These are phyloP conservation scores for Leccinum broughii DNA, from an alignment of 768 basidiomycete species.

Conservation along the genomic window DNA sequence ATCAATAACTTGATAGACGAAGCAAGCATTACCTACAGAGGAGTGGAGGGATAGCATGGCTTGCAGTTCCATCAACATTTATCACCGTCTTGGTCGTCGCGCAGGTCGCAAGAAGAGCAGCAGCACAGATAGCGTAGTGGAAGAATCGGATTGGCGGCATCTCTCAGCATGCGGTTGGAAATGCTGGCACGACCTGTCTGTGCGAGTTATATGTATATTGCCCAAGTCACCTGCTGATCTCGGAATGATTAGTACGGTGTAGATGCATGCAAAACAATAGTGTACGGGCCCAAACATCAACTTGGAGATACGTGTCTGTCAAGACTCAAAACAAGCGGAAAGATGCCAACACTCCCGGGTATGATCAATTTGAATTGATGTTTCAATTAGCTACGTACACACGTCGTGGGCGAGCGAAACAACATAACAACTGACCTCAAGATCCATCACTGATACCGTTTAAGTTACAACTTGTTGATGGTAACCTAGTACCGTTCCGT, in stretches of 20 bases:
- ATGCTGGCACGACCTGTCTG: neutral
- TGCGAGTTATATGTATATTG: neutral
- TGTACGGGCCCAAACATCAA: neutral
- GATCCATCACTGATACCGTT: neutral
- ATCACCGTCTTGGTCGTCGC: slow-evolving; percentile 34
- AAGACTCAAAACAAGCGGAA: neutral
- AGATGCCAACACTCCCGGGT: neutral
- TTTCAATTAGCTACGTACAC: neutral
- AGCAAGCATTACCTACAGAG: slow-evolving; percentile 42
- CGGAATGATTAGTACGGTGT: too few species aligned
- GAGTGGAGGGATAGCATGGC: slow-evolving; percentile 52
- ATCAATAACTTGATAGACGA: slow-evolving; percentile 1
- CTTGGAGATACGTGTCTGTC: neutral
- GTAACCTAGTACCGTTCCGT: too few species aligned
- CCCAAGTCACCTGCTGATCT: too few species aligned
- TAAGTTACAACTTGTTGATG: neutral
- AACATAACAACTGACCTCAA: neutral
- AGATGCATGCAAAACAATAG: too few species aligned
- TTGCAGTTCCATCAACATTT: slow-evolving; percentile 44
- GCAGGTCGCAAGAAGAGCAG: slow-evolving; percentile 2
- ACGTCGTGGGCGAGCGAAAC: too few species aligned
- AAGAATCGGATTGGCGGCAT: slow-evolving; percentile 17
- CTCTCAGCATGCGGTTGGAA: neutral
- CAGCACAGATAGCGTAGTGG: neutral
- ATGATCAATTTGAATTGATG: neutral